Percentiles rank a stretch among this genome's conserved stretches.
Evolutionary conservation across 1,139 yeast genomes (phyloP).

Genomic region (Yamadazyma kanchanaburiensis): DNA sequence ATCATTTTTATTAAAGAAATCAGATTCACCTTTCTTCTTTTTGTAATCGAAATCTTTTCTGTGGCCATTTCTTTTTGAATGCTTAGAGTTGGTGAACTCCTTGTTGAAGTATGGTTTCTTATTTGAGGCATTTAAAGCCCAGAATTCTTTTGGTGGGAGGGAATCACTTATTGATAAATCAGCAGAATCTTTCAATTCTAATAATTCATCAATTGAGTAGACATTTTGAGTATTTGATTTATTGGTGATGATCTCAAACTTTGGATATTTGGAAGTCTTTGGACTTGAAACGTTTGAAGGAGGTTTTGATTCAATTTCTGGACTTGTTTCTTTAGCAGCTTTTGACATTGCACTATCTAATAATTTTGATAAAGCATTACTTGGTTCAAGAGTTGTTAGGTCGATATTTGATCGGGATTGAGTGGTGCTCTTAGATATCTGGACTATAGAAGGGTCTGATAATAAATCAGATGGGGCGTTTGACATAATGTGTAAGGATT

Average conservation of each 20-base stretch:
- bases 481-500: slow-evolving; percentile 5
- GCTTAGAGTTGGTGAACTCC: slow-evolving; percentile 5
- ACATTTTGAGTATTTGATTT: slow-evolving; percentile 16
- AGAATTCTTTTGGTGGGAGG: slow-evolving; percentile 43
- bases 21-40: slow-evolving; percentile 10
- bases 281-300: slow-evolving; percentile 13
- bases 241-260: slow-evolving; percentile 9
- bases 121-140: slow-evolving; percentile 26
- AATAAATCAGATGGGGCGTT: slow-evolving; percentile 16
- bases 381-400: slow-evolving; percentile 30
- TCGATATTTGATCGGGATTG: slow-evolving; percentile 1
- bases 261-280: slow-evolving; percentile 9
- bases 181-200: slow-evolving; percentile 34
- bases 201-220: slow-evolving; percentile 38
- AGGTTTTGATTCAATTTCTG: slow-evolving; percentile 25
- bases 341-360: slow-evolving; percentile 45
- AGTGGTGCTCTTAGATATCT: slow-evolving; percentile 7
- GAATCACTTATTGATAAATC: slow-evolving; percentile 22
- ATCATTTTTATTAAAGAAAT: slow-evolving; percentile 14
- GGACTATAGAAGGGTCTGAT: slow-evolving; percentile 30
- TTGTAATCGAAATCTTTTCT: slow-evolving; percentile 7
- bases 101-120: slow-evolving; percentile 10
- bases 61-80: slow-evolving; percentile 3
- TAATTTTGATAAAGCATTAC: slow-evolving; percentile 40
- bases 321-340: slow-evolving; percentile 47